Evolutionary conservation across 352 stramenopile species (phyloP).

Genomic region (Globisporangium perplexum): DNA sequence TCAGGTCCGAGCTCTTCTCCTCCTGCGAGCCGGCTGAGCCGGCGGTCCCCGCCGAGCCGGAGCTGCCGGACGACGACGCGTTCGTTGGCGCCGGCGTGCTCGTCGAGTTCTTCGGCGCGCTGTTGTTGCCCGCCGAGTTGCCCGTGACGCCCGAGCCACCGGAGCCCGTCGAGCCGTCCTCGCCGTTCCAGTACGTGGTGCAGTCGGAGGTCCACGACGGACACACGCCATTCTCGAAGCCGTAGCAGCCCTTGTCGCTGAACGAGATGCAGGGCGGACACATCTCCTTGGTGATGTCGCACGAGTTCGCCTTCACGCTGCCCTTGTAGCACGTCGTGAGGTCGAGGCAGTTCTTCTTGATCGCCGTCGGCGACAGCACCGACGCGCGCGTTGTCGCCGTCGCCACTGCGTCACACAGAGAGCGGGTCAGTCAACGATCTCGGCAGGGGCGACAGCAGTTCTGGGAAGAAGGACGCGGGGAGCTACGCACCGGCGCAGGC

Average conservation of each 20-base stretch:
- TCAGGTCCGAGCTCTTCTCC: constrained; percentile 49
- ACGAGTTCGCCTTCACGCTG: constrained; percentile 7
- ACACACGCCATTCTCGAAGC: constrained; percentile 14
- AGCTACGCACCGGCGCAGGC: constrained; percentile 12
- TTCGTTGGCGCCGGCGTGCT: background rate
- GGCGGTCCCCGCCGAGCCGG: constrained; percentile 1
- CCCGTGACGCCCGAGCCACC: constrained; percentile 1
- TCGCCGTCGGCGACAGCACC: constrained; percentile 1
- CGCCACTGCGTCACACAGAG: background rate
- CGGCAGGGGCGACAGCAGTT: too few species aligned
- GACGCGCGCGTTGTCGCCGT: background rate
- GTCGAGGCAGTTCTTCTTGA: constrained; percentile 15
- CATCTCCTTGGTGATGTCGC: constrained; percentile 13
- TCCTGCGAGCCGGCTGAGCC: constrained; percentile 1
- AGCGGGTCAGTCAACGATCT: background rate
- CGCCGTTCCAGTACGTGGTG: constrained; percentile 10
- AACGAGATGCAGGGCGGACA: constrained; percentile 36
- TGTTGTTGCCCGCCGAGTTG: background rate
- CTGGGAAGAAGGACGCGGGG: too few species aligned
- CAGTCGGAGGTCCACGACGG: constrained; percentile 27
- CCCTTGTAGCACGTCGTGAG: constrained; percentile 29
- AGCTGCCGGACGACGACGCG: constrained; percentile 10
- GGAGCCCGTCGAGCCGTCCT: constrained; percentile 7
- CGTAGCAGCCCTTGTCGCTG: constrained; percentile 23
- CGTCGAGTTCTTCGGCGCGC: constrained; percentile 6